These are phyloP conservation scores for Fusarium pilosicola DNA, from an alignment of 2,329 filamentous ascomycete species.

Conservation along the genomic window DNA sequence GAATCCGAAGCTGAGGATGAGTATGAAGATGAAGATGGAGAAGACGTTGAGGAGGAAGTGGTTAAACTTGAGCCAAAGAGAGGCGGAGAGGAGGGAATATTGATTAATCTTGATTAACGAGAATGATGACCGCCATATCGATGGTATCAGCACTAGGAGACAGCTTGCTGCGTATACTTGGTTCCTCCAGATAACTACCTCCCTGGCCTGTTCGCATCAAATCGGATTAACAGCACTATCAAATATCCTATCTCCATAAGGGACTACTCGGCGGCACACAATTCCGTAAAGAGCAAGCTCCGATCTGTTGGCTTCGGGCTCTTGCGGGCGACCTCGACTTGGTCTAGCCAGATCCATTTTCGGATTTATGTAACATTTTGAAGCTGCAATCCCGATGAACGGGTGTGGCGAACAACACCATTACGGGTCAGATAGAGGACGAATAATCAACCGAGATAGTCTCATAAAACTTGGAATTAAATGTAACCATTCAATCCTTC, in stretches of 20 bases:
- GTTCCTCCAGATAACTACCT: neutral
- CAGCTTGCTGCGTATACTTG: neutral
- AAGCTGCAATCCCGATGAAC: slow-evolving; percentile 10
- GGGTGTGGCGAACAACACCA: neutral
- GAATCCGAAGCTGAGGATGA: neutral
- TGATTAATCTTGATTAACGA: slow-evolving; percentile 23
- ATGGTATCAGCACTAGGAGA: neutral
- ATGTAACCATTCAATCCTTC: neutral
- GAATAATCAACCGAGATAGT: neutral
- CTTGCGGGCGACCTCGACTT: neutral
- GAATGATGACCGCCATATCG: neutral
- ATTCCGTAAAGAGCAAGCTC: neutral
- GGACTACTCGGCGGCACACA: neutral
- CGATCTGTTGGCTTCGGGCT: neutral
- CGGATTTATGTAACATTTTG: slow-evolving; percentile 5
- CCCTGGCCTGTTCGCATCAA: neutral
- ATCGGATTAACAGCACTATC: neutral
- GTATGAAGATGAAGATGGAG: neutral
- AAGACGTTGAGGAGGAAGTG: neutral
- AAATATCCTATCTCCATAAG: neutral
- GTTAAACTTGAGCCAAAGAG: neutral
- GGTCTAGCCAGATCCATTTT: neutral
- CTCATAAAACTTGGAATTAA: neutral
- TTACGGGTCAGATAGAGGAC: neutral
- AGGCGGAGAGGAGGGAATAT: slow-evolving; percentile 15